Percentiles rank a stretch among this genome's conserved stretches.
phyloP scores from a whole-genome alignment of 2,329 filamentous ascomycete species.

The Fusarium sp. region DNA sequence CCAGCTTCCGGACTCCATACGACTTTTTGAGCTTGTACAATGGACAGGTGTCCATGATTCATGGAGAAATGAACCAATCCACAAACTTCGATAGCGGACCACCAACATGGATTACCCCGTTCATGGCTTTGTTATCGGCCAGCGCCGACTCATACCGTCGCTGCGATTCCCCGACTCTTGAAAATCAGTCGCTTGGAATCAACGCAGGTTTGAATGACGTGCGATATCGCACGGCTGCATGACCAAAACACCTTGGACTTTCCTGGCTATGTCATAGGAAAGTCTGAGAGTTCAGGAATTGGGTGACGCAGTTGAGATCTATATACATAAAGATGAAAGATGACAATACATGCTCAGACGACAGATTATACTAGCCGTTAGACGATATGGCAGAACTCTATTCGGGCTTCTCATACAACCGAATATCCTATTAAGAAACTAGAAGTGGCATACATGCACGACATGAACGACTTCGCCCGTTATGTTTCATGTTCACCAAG shows the following conservation, averaged over 20 bases:
- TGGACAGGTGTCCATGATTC: constrained; percentile 10
- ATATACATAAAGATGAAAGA: background rate
- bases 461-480: background rate
- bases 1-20: background rate
- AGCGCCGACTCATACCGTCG: background rate
- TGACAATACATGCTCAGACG: background rate
- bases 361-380: background rate
- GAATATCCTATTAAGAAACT: background rate
- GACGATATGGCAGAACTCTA: background rate
- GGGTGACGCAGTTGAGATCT: background rate
- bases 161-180: background rate
- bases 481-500: constrained; percentile 5
- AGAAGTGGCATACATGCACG: background rate
- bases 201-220: background rate
- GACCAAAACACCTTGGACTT: background rate
- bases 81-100: constrained; percentile 2
- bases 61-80: background rate
- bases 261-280: background rate
- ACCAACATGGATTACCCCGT: background rate
- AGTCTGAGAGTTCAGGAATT: background rate
- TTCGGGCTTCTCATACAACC: background rate
- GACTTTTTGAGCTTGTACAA: background rate
- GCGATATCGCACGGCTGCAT: background rate
- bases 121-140: background rate
- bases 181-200: background rate